Base-by-base conservation (phyloP, 2,329 filamentous ascomycete genomes). In the Arthrobotrys pseudoclavata region DNA sequence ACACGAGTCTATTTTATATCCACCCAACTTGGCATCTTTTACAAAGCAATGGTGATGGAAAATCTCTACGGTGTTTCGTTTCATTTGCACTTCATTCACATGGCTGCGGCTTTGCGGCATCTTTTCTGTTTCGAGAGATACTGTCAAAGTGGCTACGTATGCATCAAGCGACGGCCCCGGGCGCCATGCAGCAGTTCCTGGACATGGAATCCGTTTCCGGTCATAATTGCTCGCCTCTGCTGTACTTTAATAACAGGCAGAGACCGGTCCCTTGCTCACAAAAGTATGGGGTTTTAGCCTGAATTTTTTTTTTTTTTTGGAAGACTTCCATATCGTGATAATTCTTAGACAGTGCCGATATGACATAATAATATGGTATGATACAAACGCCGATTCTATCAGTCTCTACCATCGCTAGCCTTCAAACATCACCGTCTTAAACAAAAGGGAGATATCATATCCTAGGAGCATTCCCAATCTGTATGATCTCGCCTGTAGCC, bases 381-480 rank as follows among this genome's bases (percentile, higher is more conserved):
- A 26, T 26, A 52, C n/a, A 26, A 26, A 26, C 47, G 47, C 47
- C 47, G 22, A 26, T 52, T 52, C 47, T 52, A 52, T 26, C 12
- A 52, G 1, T 48, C 13, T 48, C 45, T n/a, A 20, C 45, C 45
- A 22, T 48, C 45, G 45, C 45, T 24, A 48, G 3, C 1, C 47
- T 24, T 15, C 12, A 15, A 3, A 26, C 22, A 26, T 22, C 18
- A 18, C 42, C 10, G n/a, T 22, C 4, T 47, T 13, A 24, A 24
- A 50, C 18, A 45, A 45, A 18, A 20, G 15, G 15, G 10, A n/a
- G 1, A 26, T 5, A 42, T 71, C 82, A 87, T 69, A 86, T 86
- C 72, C 87, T 86, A 37, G 91, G 93, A 62, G 96, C 94, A 80
- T 90, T 88, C 13, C 96, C 96, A 79, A 96, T 87, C 85, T 99